Evolutionary conservation across 2,329 filamentous ascomycete species (phyloP).

Genomic region (Chalara sp.): DNA sequence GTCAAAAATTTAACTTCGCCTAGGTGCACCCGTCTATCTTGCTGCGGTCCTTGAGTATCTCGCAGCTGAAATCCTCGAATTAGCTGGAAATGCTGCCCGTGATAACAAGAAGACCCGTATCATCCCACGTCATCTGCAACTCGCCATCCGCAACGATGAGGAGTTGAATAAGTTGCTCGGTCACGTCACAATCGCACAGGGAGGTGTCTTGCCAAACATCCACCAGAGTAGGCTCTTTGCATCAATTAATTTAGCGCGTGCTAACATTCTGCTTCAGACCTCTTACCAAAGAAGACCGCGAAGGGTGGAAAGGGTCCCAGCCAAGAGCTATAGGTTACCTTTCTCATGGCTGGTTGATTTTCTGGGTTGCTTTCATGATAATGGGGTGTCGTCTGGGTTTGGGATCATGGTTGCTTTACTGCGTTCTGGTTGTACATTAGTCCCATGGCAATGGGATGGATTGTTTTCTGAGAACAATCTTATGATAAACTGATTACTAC

Average conservation of each 20-base stretch:
- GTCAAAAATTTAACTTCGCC: neutral
- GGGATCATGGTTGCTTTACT: conserved; percentile 63
- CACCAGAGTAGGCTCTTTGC: conserved; percentile 72
- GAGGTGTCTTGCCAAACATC: conserved; percentile 95
- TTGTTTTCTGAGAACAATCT: conserved; percentile 28
- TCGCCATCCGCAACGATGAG: conserved; percentile 98
- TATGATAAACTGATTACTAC: conserved; percentile 24
- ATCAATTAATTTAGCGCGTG: neutral
- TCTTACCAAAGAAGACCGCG: conserved; percentile 97
- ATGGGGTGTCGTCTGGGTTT: conserved; percentile 69
- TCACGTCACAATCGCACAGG: conserved; percentile 94
- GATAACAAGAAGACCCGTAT: conserved; percentile 99
- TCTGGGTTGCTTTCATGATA: conserved; percentile 58
- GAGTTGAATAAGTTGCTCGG: conserved; percentile 98
- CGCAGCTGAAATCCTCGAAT: conserved; percentile 95
- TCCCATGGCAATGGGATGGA: conserved; percentile 47
- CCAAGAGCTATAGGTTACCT: conserved; percentile 79
- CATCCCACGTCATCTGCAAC: conserved; percentile 96
- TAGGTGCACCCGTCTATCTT: conserved; percentile 87
- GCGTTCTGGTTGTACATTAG: conserved; percentile 67
- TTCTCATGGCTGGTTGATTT: conserved; percentile 48
- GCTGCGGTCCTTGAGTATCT: conserved; percentile 98
- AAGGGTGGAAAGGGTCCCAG: conserved; percentile 89
- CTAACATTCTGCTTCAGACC: conserved; percentile 55
- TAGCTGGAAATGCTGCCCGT: conserved; percentile 96